Conservation (phyloP, 2,329 filamentous ascomycete genomes). For the Didymella pomorum region DNA sequence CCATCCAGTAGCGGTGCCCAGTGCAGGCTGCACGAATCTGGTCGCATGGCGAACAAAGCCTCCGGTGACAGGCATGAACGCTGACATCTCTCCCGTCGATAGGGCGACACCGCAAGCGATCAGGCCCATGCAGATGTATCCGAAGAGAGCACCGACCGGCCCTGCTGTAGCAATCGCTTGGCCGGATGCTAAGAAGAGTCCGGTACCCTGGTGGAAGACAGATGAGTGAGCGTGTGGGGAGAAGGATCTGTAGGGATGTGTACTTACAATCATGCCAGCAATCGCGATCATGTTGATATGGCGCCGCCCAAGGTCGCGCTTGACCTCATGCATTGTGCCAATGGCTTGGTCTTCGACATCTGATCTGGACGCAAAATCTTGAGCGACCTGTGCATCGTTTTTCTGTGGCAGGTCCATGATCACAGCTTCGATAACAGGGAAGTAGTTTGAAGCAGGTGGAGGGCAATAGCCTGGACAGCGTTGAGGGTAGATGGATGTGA, state of each 20-base stretch:
- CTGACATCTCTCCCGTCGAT: conserved; percentile 38
- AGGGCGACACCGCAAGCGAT: background rate
- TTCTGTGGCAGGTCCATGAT: background rate
- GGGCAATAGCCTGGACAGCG: background rate
- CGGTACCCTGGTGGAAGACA: background rate
- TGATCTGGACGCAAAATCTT: background rate
- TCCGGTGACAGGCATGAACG: conserved; percentile 36
- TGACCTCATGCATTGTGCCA: background rate
- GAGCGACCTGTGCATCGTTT: background rate
- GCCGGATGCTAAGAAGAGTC: background rate
- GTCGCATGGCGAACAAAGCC: conserved; percentile 22
- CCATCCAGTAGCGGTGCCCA: conserved; percentile 31
- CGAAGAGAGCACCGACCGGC: background rate
- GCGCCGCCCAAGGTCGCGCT: background rate
- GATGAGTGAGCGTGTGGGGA: background rate
- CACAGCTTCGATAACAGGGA: background rate
- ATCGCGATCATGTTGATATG: background rate
- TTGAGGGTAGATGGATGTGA: background rate
- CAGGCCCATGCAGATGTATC: background rate
- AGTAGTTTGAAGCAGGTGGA: background rate
- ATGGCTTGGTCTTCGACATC: background rate
- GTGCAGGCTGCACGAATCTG: conserved; percentile 54
- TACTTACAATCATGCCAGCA: background rate
- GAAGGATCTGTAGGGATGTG: background rate
- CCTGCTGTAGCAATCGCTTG: background rate